Evolutionary conservation across 2,329 filamentous ascomycete species (phyloP).

Genomic region (Alternaria consortialis): DNA sequence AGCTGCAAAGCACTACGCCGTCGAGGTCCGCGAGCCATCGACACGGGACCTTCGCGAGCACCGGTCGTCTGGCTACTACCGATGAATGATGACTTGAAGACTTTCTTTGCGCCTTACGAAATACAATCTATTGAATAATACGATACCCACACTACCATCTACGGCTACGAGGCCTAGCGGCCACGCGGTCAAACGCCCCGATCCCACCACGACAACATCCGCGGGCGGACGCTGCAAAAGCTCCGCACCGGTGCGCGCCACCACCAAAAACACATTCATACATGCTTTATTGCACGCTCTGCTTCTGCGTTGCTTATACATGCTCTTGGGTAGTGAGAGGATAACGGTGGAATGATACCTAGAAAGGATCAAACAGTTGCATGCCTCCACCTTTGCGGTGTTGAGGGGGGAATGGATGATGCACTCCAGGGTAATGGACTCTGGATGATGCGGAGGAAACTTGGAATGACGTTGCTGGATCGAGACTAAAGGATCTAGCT

Average conservation of each 20-base stretch:
- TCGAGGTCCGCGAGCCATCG: conserved; percentile 55
- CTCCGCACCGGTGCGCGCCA: conserved; percentile 14
- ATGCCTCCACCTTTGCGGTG: conserved; percentile 27
- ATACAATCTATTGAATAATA: conserved; percentile 8
- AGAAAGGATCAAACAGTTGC: conserved; percentile 7
- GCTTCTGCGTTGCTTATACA: conserved; percentile 22
- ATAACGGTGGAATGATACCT: conserved; percentile 10
- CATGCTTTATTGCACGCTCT: conserved; percentile 22
- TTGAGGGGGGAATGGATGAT: conserved; percentile 25
- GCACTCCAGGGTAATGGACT: conserved; percentile 12
- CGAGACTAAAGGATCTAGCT: conserved; percentile 7
- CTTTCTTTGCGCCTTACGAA: conserved; percentile 21
- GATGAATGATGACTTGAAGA: conserved; percentile 37
- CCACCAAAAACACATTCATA: conserved; percentile 14
- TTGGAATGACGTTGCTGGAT: conserved; percentile 19
- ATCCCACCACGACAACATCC: conserved; percentile 4
- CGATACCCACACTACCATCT: conserved; percentile 12
- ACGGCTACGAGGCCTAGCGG: conserved; percentile 14
- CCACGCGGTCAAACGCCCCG: conserved; percentile 4
- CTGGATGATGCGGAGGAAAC: conserved; percentile 16
- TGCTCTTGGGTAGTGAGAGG: conserved; percentile 14
- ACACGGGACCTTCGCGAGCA: conserved; percentile 48
- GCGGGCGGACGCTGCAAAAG: conserved; percentile 21
- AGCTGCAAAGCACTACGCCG: conserved; percentile 50
- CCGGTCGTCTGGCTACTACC: conserved; percentile 52